A percentile compares a stretch with the other conserved stretches of the same genome.
Conservation (phyloP, 2,329 filamentous ascomycete species). For the Biscogniauxia mediterranea region DNA sequence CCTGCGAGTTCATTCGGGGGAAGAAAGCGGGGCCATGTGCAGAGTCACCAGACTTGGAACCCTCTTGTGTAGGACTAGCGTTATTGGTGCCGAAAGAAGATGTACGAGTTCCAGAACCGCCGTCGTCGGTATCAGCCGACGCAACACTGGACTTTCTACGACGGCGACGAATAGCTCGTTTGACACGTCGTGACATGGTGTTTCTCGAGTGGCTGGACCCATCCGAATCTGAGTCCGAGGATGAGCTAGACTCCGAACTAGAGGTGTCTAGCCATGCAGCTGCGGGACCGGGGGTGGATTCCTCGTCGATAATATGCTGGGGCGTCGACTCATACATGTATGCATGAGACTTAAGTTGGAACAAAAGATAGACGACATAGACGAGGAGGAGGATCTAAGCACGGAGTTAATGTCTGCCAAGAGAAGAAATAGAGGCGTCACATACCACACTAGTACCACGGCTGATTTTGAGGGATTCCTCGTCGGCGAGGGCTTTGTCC, state of each 20-base stretch:
- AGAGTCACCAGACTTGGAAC: slow-evolving; percentile 39
- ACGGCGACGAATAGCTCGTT: slow-evolving; percentile 69
- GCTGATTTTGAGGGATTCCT: slow-evolving; percentile 76
- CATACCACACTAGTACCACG: slow-evolving; percentile 82
- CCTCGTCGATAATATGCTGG: slow-evolving; percentile 89
- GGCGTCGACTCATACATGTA: slow-evolving; percentile 93
- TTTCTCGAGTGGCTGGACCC: slow-evolving; percentile 58
- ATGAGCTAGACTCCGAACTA: slow-evolving; percentile 53
- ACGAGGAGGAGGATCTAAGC: slow-evolving; percentile 70
- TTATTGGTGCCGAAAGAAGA: slow-evolving; percentile 42
- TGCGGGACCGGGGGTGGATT: slow-evolving; percentile 80
- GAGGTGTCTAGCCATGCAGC: slow-evolving; percentile 79
- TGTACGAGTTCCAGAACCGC: slow-evolving; percentile 33
- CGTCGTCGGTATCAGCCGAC: slow-evolving; percentile 57
- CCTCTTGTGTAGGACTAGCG: slow-evolving; percentile 36
- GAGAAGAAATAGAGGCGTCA: slow-evolving; percentile 18
- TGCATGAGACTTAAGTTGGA: slow-evolving; percentile 87
- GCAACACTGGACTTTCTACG: slow-evolving; percentile 75
- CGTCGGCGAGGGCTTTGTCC: slow-evolving; percentile 60
- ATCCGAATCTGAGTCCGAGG: slow-evolving; percentile 67
- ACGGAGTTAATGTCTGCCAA: slow-evolving; percentile 19
- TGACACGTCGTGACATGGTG: slow-evolving; percentile 73
- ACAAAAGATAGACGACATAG: slow-evolving; percentile 80
- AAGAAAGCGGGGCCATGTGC: slow-evolving; percentile 35
- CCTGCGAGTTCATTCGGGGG: slow-evolving; percentile 38